A percentile compares a stretch with the other conserved stretches of the same genome.
Conservation (phyloP, 2,329 filamentous ascomycete species). For the Monilinia fructigena region DNA sequence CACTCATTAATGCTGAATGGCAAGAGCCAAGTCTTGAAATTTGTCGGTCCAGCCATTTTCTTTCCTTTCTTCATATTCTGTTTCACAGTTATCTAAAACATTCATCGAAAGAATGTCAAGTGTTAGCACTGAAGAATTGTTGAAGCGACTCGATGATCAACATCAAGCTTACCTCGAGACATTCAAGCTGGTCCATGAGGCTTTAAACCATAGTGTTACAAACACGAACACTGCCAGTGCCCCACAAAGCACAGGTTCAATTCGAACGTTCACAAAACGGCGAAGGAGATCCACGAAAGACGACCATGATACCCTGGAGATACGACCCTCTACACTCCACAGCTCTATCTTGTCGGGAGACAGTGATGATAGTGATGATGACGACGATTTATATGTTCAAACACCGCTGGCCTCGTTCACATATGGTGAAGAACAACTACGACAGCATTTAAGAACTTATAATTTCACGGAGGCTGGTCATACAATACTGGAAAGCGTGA, state of each 20-base stretch:
- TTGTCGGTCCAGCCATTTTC: conserved; percentile 11
- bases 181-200: conserved; percentile 33
- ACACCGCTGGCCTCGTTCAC: conserved; percentile 42
- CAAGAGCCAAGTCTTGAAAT: neutral
- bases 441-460: conserved; percentile 46
- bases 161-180: conserved; percentile 35
- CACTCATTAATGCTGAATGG: neutral
- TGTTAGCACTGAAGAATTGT: conserved; percentile 30
- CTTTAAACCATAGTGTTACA: conserved; percentile 27
- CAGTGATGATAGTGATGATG: conserved; percentile 42
- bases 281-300: conserved; percentile 16
- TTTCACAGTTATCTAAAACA: conserved; percentile 2
- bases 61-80: neutral
- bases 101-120: conserved; percentile 7
- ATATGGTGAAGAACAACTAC: conserved; percentile 46
- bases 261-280: conserved; percentile 15
- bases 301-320: neutral
- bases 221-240: neutral
- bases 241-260: conserved; percentile 7
- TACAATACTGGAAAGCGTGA: conserved; percentile 43
- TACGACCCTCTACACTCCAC: conserved; percentile 25
- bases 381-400: conserved; percentile 44
- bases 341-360: conserved; percentile 38
- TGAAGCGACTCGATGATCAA: conserved; percentile 34
- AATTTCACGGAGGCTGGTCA: conserved; percentile 45